These are phyloP conservation scores for Calonectria fujianensis DNA, from an alignment of 2,329 filamentous ascomycete genomes.

Conservation along the genomic window DNA sequence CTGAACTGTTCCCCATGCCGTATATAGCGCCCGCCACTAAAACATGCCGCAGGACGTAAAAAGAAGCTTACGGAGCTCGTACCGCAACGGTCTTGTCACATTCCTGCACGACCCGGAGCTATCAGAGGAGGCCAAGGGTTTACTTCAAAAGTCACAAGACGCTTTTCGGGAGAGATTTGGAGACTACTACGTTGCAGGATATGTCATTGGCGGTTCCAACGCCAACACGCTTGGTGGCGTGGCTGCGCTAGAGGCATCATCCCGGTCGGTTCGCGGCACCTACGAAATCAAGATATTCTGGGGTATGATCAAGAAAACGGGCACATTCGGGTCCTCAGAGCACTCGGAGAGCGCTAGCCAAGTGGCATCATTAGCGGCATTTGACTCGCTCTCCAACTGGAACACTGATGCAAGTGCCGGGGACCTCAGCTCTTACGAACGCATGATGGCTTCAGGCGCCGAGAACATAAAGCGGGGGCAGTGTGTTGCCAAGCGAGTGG, in stretches of 20 bases:
- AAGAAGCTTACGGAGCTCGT: conserved; percentile 6
- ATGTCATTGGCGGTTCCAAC: conserved; percentile 27
- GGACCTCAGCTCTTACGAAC: conserved; percentile 7
- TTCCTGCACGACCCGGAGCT: conserved; percentile 24
- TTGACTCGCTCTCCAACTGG: conserved; percentile 23
- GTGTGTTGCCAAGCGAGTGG: conserved; percentile 7
- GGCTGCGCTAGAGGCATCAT: conserved; percentile 19
- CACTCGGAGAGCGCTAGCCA: background rate
- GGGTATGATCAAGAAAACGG: conserved; percentile 16
- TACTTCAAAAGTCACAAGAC: conserved; percentile 17
- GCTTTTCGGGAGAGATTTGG: conserved; percentile 26
- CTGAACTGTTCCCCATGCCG: background rate
- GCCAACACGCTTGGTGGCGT: conserved; percentile 13
- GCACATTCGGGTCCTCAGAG: background rate
- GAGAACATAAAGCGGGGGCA: conserved; percentile 12
- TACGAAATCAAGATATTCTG: conserved; percentile 20
- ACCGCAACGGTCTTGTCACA: conserved; percentile 21
- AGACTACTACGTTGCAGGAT: conserved; percentile 34
- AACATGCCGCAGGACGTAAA: background rate
- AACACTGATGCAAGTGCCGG: conserved; percentile 4
- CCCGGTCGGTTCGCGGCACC: conserved; percentile 12
- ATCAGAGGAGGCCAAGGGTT: conserved; percentile 19
- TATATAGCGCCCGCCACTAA: conserved; percentile 10
- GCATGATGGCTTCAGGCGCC: conserved; percentile 1
- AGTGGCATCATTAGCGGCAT: conserved; percentile 1